phyloP scores from a whole-genome alignment of 1,284 basidiomycete species.

The Athelia psychrophila region DNA sequence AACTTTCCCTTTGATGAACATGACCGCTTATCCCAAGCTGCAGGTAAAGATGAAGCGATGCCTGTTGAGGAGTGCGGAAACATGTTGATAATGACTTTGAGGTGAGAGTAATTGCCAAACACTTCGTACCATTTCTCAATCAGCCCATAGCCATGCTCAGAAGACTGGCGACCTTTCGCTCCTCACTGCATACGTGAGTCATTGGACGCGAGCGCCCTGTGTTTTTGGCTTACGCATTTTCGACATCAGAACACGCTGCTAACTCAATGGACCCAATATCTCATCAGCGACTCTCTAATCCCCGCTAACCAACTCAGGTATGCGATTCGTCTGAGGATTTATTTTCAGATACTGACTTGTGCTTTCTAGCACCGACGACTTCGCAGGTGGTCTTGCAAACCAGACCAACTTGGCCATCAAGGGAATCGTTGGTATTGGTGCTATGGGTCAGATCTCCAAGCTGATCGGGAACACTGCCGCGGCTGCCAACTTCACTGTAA shows the following conservation, averaged over 20 bases:
- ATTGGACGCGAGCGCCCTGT: neutral
- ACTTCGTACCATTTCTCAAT: too few relatives aligned
- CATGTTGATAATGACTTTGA: slow-evolving; percentile 71
- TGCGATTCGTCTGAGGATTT: slow-evolving; percentile 43
- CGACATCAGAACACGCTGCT: slow-evolving; percentile 46
- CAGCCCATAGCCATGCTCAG: slow-evolving; percentile 65
- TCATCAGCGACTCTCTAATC: slow-evolving; percentile 64
- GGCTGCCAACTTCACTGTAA: slow-evolving; percentile 58
- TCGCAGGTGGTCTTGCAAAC: slow-evolving; percentile 66
- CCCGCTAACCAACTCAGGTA: slow-evolving; percentile 60
- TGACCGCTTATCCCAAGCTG: too few relatives aligned
- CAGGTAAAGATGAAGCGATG: slow-evolving; percentile 58
- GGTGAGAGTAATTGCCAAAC: too few relatives aligned
- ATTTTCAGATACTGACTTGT: slow-evolving; percentile 43
- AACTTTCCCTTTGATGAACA: too few relatives aligned
- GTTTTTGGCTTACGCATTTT: slow-evolving; percentile 1
- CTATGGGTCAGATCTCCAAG: slow-evolving; percentile 57
- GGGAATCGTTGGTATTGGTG: slow-evolving; percentile 71
- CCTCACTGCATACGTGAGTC: slow-evolving; percentile 47
- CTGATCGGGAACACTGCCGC: slow-evolving; percentile 47
- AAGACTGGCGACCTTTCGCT: slow-evolving; percentile 54
- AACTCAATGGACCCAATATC: slow-evolving; percentile 71
- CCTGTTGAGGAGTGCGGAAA: slow-evolving; percentile 71
- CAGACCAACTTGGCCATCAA: slow-evolving; percentile 81
- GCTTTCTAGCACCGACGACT: slow-evolving; percentile 45